A percentile compares a stretch with the other conserved stretches of the same genome.
These are phyloP conservation scores for Podospora appendiculata DNA, from an alignment of 495 filamentous ascomycete genomes.

Conservation along the genomic window DNA sequence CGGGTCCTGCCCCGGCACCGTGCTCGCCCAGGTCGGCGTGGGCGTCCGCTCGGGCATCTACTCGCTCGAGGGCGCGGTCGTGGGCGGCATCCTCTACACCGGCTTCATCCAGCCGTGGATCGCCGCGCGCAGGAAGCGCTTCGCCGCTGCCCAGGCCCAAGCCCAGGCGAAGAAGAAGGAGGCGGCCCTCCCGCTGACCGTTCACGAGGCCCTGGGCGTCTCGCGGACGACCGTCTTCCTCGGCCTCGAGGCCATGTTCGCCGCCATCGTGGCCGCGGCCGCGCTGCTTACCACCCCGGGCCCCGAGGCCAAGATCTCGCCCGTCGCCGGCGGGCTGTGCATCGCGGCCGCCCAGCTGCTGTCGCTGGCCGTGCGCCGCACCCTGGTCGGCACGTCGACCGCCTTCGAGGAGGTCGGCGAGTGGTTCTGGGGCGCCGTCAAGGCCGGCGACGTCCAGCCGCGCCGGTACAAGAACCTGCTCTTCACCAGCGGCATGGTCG, in stretches of 20 bases:
- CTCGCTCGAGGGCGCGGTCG: conserved; percentile 31
- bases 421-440: conserved; percentile 30
- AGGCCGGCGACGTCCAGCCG: conserved; percentile 13
- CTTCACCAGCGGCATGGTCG: conserved; percentile 36
- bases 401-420: conserved; percentile 45
- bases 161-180: neutral
- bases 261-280: conserved; percentile 19
- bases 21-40: conserved; percentile 44
- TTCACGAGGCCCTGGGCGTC: conserved; percentile 27
- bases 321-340: conserved; percentile 37
- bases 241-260: conserved; percentile 23
- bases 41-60: conserved; percentile 37
- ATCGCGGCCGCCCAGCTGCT: conserved; percentile 42
- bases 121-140: conserved; percentile 1
- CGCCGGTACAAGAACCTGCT: conserved; percentile 26
- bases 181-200: conserved; percentile 11
- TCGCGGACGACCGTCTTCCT: conserved; percentile 12
- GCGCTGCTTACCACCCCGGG: conserved; percentile 14
- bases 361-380: conserved; percentile 31
- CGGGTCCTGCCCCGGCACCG: conserved; percentile 50
- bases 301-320: conserved; percentile 25
- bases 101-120: conserved; percentile 16
- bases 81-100: conserved; percentile 36
- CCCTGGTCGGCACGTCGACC: conserved; percentile 43
- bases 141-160: neutral